Evolutionary conservation across 106 monocot species (phyloP), one percentile per base, ranked within the genome.

Genomic region (Amphibolis antarctica): DNA sequence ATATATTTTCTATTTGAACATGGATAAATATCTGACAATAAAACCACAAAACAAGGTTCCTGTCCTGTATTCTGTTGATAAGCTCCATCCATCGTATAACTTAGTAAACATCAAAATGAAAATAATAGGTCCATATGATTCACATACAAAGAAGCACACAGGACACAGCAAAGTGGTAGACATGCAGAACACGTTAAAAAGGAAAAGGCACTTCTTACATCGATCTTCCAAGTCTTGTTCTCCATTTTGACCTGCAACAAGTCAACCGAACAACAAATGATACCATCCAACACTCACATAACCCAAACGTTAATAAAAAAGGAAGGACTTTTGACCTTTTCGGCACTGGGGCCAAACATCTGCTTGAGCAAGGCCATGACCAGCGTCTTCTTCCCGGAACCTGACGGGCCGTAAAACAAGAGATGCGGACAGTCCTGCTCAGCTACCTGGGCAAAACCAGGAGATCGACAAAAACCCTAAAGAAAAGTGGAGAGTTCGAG

Each of bases 401-500:
- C 94, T 1, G 94, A 62, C 24, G 94, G 94, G 21, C 94, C 94
- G 60, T 96, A 96, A 74, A 96, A 96, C 44, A 96, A 77, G 12
- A 96, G 71, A 66, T 96, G 94, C 0, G 94, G 89, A 69, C 86
- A 96, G 44, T 96, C 94, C 71, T 96, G 86, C 76, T 96, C 89
- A 59, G 94, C 60, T 4, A 96, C 89, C 94, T 96, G 55, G 10
- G 14, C 36, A 20, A 46, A 60, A 36, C 52, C 46, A 44, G 46
- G 43, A 62, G 36, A 46, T 13, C 45, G 59, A 59, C 46, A 12
- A 50, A 66, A 59, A 64, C 26, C 14, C 25, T 47, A 47, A 53
- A n/a, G 30, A 54, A 3, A 36, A 54, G 18, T 22, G 29, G 54
- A 6, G 10, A 21, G 67, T 0, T n/a, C n/a, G n/a, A n/a, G 14